A percentile compares a stretch with the other conserved stretches of the same genome.
These are phyloP conservation scores for Aspergillus sclerotialis DNA, from an alignment of 2,329 filamentous ascomycete genomes.

Conservation along the genomic window DNA sequence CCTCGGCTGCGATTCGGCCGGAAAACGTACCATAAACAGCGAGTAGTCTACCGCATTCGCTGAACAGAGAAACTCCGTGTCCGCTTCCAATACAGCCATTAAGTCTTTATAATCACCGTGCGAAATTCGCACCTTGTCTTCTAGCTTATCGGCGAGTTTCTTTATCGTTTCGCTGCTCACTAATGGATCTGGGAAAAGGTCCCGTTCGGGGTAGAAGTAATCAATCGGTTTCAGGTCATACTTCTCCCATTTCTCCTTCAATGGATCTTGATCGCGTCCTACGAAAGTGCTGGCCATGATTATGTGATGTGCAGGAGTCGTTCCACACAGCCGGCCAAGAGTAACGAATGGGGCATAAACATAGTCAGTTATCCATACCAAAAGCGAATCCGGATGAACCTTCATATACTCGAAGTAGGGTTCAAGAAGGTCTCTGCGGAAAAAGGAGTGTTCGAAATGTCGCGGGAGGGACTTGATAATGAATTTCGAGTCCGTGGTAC, in stretches of 20 bases:
- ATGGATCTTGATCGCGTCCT: conserved; percentile 45
- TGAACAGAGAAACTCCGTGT: conserved; percentile 57
- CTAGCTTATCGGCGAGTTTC: conserved; percentile 60
- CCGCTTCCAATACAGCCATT: conserved; percentile 48
- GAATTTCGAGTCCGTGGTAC: conserved; percentile 58
- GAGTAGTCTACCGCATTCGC: conserved; percentile 69
- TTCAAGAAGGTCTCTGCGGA: conserved; percentile 57
- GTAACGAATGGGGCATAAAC: conserved; percentile 50
- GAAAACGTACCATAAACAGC: conserved; percentile 60
- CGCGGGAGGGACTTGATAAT: conserved; percentile 66
- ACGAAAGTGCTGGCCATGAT: conserved; percentile 71
- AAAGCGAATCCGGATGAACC: conserved; percentile 51
- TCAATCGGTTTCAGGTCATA: conserved; percentile 68
- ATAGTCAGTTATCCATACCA: conserved; percentile 67
- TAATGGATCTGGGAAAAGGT: conserved; percentile 58
- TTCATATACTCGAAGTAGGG: conserved; percentile 61
- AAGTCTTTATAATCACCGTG: conserved; percentile 51
- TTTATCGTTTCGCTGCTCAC: conserved; percentile 59
- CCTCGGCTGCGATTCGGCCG: conserved; percentile 28
- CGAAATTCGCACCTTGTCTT: conserved; percentile 57
- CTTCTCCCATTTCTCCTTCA: conserved; percentile 55
- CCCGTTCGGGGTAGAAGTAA: conserved; percentile 70
- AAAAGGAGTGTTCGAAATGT: conserved; percentile 64
- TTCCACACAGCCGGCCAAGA: conserved; percentile 53
- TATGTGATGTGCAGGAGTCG: conserved; percentile 64